Percentiles rank a stretch among this genome's conserved stretches.
These are phyloP conservation scores for Thraustochytrium striatum DNA, from an alignment of 352 stramenopile species.

Conservation along the genomic window DNA sequence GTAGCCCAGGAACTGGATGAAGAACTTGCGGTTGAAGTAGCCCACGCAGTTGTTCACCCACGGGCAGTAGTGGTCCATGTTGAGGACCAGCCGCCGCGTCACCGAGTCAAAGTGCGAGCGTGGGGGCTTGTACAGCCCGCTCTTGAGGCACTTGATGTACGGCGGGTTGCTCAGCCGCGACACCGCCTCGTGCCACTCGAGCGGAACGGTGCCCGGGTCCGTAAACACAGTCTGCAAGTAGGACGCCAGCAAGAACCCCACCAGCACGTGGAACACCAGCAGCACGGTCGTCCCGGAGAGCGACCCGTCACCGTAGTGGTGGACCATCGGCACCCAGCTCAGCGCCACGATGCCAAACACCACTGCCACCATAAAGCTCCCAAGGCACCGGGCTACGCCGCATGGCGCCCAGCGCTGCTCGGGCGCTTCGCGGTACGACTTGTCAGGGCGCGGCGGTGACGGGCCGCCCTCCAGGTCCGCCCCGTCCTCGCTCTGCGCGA, in stretches of 20 bases:
- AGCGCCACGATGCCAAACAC: constrained; percentile 5
- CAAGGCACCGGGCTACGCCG: not conserved
- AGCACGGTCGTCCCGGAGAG: not conserved
- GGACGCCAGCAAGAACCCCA: not conserved
- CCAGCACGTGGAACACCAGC: constrained; percentile 37
- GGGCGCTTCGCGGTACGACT: not conserved
- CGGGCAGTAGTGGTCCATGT: constrained; percentile 70
- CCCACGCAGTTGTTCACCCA: constrained; percentile 58
- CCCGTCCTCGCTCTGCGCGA: too few relatives aligned
- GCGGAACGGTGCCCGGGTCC: constrained; percentile 38
- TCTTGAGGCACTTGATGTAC: constrained; percentile 16
- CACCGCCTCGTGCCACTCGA: constrained; percentile 22
- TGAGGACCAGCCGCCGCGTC: constrained; percentile 65
- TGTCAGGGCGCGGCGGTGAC: too few relatives aligned
- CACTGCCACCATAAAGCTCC: constrained; percentile 12
- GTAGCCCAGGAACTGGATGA: constrained; percentile 48
- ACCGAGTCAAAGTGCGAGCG: constrained; percentile 68
- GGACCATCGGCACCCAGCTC: constrained; percentile 31
- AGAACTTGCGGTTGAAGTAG: constrained; percentile 52
- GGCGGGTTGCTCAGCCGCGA: constrained; percentile 2
- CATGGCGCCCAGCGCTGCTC: constrained; percentile 15
- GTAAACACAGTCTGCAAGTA: constrained; percentile 46
- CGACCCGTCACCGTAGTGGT: constrained; percentile 24
- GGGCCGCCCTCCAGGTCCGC: too few relatives aligned
- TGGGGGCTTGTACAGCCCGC: constrained; percentile 59